Conservation (phyloP, 371 early-diverging fungal genomes). For the Paraphysoderma sedebokerense region DNA sequence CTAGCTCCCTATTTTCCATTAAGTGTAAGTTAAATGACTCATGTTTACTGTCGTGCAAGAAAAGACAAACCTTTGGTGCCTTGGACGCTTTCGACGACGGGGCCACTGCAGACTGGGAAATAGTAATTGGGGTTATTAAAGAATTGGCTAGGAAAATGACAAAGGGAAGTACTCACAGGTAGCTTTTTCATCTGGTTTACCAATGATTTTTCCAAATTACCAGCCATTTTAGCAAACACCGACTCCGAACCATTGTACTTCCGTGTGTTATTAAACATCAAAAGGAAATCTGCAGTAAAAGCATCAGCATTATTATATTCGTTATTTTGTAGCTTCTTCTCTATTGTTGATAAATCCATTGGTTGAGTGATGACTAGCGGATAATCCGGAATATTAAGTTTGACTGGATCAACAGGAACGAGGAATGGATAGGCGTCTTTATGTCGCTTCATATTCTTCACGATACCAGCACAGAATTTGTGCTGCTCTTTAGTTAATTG, state of each 20-base stretch:
- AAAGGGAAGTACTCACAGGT: constrained; percentile 26
- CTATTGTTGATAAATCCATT: constrained; percentile 95
- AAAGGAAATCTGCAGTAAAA: constrained; percentile 52
- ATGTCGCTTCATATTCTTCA: background rate
- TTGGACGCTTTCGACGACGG: too few species aligned
- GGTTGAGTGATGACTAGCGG: constrained; percentile 80
- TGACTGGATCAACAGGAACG: constrained; percentile 43
- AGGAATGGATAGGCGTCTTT: constrained; percentile 32
- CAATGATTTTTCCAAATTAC: constrained; percentile 54
- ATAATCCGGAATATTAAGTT: constrained; percentile 88
- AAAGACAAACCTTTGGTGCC: too few species aligned
- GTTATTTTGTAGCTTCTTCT: constrained; percentile 57
- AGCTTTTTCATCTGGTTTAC: constrained; percentile 45
- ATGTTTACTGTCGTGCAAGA: too few species aligned
- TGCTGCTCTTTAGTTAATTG: too few species aligned
- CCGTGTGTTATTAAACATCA: constrained; percentile 75
- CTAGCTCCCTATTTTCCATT: background rate
- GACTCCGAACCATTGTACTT: constrained; percentile 73
- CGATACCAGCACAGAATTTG: too few species aligned
- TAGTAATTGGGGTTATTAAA: too few species aligned
- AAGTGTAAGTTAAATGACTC: too few species aligned
- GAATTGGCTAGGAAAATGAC: too few species aligned
- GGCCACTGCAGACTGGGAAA: too few species aligned
- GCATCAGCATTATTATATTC: constrained; percentile 45
- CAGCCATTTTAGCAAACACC: constrained; percentile 52